phyloP scores from a whole-genome alignment of 805 yeast genomes.

The Candida odintsovae region DNA sequence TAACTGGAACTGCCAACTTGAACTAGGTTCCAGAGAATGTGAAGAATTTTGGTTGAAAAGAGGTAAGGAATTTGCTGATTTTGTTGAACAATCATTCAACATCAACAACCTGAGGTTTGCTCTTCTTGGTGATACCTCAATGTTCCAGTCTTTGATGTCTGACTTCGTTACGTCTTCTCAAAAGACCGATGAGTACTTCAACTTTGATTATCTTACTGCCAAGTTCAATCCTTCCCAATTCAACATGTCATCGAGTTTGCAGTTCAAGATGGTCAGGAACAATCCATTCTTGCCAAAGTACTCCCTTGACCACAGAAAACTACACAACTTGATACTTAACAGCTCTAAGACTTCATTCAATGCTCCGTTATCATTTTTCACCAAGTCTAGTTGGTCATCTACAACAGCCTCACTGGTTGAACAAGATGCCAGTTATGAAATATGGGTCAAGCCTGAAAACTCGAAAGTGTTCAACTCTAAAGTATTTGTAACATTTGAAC shows the following conservation, averaged over 20 bases:
- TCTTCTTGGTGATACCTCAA: conserved; percentile 26
- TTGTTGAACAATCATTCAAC: conserved; percentile 26
- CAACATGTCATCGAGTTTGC: neutral
- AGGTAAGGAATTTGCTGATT: conserved; percentile 31
- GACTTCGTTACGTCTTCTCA: neutral
- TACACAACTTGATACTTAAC: conserved; percentile 22
- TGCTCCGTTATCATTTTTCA: conserved; percentile 28
- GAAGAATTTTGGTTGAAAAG: conserved; percentile 37
- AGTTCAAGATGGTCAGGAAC: conserved; percentile 9
- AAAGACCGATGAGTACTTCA: conserved; percentile 35
- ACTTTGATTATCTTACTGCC: conserved; percentile 33
- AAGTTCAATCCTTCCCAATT: conserved; percentile 6
- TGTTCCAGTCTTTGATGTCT: neutral
- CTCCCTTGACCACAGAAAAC: conserved; percentile 23
- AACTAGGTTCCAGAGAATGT: conserved; percentile 26
- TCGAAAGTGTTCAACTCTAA: conserved; percentile 25
- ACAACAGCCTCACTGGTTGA: conserved; percentile 33
- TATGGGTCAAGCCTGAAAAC: conserved; percentile 45
- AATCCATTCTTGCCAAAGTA: conserved; percentile 33
- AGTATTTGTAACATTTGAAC: conserved; percentile 40
- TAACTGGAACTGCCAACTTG: conserved; percentile 16
- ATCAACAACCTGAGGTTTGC: conserved; percentile 29
- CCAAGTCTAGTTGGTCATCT: conserved; percentile 24
- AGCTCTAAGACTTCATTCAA: conserved; percentile 23
- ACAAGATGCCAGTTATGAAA: conserved; percentile 32